These are phyloP conservation scores for Perilla frutescens DNA, from an alignment of 257 asterid genomes.

Conservation along the genomic window DNA sequence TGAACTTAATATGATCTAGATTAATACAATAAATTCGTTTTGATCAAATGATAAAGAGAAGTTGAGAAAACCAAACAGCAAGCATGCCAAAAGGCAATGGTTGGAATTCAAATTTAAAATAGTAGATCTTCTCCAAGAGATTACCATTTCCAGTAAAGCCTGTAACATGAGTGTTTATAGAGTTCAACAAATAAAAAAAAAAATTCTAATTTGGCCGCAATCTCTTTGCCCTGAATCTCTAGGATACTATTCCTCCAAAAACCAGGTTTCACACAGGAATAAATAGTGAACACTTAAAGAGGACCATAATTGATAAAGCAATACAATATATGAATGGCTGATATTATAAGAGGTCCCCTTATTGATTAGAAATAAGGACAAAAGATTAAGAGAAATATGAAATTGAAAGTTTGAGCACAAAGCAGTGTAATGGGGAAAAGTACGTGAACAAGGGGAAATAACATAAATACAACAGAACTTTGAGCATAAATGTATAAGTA, in stretches of 20 bases:
- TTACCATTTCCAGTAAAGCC: slow-evolving; percentile 2
- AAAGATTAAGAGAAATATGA: background rate
- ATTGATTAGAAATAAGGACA: background rate
- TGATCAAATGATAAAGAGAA: slow-evolving; percentile 22
- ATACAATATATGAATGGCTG: background rate
- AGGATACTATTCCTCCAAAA: slow-evolving; percentile 6
- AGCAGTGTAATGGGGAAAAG: slow-evolving; percentile 5
- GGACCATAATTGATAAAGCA: slow-evolving; percentile 8
- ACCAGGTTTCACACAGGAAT: background rate
- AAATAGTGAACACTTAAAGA: background rate
- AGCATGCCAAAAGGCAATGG: slow-evolving; percentile 13
- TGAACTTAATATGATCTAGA: too few relatives aligned
- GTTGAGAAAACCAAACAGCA: slow-evolving; percentile 23
- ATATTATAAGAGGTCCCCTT: background rate
- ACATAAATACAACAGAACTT: slow-evolving; percentile 5
- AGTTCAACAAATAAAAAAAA: background rate
- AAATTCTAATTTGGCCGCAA: slow-evolving; percentile 11
- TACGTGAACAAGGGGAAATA: slow-evolving; percentile 16
- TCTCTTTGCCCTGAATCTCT: slow-evolving; percentile 5
- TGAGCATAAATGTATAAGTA: slow-evolving; percentile 5
- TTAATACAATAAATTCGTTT: too few relatives aligned
- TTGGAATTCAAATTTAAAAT: background rate
- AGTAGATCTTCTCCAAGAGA: background rate
- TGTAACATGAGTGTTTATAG: slow-evolving; percentile 14
- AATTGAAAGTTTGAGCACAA: slow-evolving; percentile 24